phyloP scores from a whole-genome alignment of 306 rosid species.

The Quercus agrifolia region DNA sequence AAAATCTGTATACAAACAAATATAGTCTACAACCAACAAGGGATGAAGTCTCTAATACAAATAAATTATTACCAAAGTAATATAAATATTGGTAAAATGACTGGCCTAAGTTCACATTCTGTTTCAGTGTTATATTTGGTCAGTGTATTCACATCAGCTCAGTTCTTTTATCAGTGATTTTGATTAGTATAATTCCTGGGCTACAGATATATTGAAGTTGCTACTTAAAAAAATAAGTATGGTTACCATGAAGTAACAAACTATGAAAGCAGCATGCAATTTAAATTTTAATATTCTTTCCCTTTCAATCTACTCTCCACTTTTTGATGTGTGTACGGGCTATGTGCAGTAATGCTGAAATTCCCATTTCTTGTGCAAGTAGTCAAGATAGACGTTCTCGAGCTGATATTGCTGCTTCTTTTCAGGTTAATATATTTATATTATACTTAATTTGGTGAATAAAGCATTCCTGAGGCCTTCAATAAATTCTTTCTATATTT shows the following conservation, averaged over 20 bases:
- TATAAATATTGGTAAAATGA: neutral
- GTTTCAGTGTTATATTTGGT: neutral
- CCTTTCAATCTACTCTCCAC: neutral
- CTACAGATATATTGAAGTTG: neutral
- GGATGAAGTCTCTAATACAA: neutral
- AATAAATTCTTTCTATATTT: slow-evolving; percentile 14
- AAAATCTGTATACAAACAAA: neutral
- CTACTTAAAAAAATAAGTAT: slow-evolving; percentile 2
- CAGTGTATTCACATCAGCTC: neutral
- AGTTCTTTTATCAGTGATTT: neutral
- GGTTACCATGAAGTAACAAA: neutral
- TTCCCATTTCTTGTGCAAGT: slow-evolving; percentile 72
- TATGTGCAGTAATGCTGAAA: slow-evolving; percentile 62
- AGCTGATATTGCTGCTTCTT: slow-evolving; percentile 97
- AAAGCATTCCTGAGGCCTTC: neutral
- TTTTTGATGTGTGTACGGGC: slow-evolving; percentile 21
- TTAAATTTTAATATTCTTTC: neutral
- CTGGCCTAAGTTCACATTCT: slow-evolving; percentile 12
- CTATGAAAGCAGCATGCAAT: neutral
- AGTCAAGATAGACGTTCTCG: slow-evolving; percentile 62
- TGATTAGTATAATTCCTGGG: neutral
- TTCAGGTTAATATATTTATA: slow-evolving; percentile 62
- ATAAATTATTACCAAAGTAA: slow-evolving; percentile 3
- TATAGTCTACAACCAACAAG: neutral
- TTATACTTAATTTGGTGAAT: slow-evolving; percentile 2